phyloP scores from a whole-genome alignment of 176 grass and related monocot species.

The Hyparrhenia diplandra region DNA sequence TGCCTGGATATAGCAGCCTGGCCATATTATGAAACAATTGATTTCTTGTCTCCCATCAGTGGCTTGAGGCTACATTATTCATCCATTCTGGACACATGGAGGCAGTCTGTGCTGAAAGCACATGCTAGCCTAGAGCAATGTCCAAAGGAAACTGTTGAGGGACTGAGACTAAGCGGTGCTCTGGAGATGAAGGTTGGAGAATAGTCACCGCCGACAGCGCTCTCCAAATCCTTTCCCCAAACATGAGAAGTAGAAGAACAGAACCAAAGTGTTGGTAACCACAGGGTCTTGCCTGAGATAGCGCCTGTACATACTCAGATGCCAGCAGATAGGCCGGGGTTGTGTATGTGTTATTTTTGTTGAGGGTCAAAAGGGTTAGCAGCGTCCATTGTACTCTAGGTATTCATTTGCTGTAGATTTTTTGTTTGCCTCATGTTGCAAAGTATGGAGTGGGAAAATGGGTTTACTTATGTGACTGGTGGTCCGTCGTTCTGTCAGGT shows the following conservation, averaged over 20 bases:
- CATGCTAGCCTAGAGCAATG: conserved; percentile 2
- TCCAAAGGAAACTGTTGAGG: conserved; percentile 3
- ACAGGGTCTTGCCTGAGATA: conserved; percentile 29
- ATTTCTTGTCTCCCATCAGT: conserved; percentile 10
- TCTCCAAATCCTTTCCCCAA: conserved; percentile 13
- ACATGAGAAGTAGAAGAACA: conserved; percentile 35
- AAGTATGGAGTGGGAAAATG: conserved; percentile 21
- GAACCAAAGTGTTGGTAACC: background rate
- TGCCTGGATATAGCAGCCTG: conserved; percentile 59
- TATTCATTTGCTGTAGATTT: conserved; percentile 66
- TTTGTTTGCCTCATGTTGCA: background rate
- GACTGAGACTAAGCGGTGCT: conserved; percentile 1
- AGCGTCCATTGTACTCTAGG: conserved; percentile 43
- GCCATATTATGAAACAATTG: background rate
- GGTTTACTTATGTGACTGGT: conserved; percentile 10
- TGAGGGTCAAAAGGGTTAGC: conserved; percentile 25
- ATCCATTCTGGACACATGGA: conserved; percentile 16
- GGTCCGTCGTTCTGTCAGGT: background rate
- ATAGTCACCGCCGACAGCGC: conserved; percentile 14
- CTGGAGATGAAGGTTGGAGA: background rate
- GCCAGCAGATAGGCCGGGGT: conserved; percentile 29
- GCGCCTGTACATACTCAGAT: conserved; percentile 56
- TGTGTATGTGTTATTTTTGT: conserved; percentile 26
- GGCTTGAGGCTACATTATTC: conserved; percentile 24
- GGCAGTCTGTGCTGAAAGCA: background rate